Base-by-base conservation (phyloP, 2,329 filamentous ascomycete genomes). In the Gliomastix tumulicola region DNA sequence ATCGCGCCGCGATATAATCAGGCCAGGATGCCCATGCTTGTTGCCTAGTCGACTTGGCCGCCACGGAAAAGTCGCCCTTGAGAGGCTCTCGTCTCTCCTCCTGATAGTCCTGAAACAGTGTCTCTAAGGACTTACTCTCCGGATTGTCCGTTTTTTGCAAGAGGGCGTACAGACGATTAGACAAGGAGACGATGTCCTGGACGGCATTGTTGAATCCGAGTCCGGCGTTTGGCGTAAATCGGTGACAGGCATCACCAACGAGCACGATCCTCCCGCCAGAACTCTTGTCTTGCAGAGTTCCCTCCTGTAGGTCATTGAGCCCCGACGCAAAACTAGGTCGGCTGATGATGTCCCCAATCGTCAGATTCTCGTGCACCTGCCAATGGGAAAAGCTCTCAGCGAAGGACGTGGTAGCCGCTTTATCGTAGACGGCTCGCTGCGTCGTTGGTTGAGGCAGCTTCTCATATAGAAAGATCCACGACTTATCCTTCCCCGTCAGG, bases 231-330 rank as follows among this genome's bases (percentile, higher is more conserved):
- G 56, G 51, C 2, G 54, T 54, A 36, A 55, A 50, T 35, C 57
- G 56, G 39, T 59, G 53, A 12, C 42, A 48, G 3, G 56, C 42
- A 33, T 61, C 57, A 5, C 57, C 57, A 1, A 43, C 46, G 4
- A 59, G 49, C 5, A 56, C 53, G n/a, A 58, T 41, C 4, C 50
- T 47, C 2, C 59, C 55, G 7, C 43, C 49, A 42, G 47, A 52
- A 37, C 51, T 57, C 61, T 59, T 65, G 31, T 59, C 45, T 9
- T 43, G 33, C 9, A 59, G 46, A 3, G 63, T 47, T 0, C 60
- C 62, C 32, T 65, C 61, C 15, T 62, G 58, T 2, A 65, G 44
- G 25, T 54, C 53, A 0, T 54, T 49, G 15, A 62, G 43, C 4
- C 57, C 57, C n/a, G n/a, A n/a, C n/a, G n/a, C n/a, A n/a, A n/a